These are phyloP conservation scores for Endothia cerciana DNA, from an alignment of 2,329 filamentous ascomycete species.

Conservation along the genomic window DNA sequence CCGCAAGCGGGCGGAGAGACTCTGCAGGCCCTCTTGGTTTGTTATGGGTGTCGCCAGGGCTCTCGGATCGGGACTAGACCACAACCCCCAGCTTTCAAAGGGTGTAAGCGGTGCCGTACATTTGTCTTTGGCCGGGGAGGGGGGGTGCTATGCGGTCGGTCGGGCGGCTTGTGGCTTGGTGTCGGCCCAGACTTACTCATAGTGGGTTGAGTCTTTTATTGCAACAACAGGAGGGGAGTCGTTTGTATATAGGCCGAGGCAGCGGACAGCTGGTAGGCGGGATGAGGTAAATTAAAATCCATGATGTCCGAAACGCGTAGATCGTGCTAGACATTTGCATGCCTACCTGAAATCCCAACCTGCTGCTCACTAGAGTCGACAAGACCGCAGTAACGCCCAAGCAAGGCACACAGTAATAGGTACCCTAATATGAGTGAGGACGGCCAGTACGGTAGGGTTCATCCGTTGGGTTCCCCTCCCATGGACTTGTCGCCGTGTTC, in stretches of 20 bases:
- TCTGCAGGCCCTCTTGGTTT: too few species aligned
- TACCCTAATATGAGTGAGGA: conserved; percentile 17
- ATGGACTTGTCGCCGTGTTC: neutral
- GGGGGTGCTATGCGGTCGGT: neutral
- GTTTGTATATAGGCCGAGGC: neutral
- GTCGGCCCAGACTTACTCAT: neutral
- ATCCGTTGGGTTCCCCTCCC: neutral
- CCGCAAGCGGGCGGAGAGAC: too few species aligned
- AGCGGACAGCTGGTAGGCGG: neutral
- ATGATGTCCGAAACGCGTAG: neutral
- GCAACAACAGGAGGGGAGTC: neutral
- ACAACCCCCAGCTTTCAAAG: too few species aligned
- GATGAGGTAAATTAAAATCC: too few species aligned
- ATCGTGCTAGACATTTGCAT: neutral
- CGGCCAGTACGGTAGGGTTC: conserved; percentile 11
- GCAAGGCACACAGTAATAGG: neutral
- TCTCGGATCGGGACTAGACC: too few species aligned
- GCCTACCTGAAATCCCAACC: neutral
- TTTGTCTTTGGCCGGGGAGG: too few species aligned
- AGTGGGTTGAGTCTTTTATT: neutral
- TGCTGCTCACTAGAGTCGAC: neutral
- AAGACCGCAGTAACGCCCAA: neutral
- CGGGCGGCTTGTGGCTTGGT: neutral
- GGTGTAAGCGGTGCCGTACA: too few species aligned
- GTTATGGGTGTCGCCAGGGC: too few species aligned